Base-by-base conservation (phyloP, 2,329 filamentous ascomycete species). In the Talaromyces sp. region DNA sequence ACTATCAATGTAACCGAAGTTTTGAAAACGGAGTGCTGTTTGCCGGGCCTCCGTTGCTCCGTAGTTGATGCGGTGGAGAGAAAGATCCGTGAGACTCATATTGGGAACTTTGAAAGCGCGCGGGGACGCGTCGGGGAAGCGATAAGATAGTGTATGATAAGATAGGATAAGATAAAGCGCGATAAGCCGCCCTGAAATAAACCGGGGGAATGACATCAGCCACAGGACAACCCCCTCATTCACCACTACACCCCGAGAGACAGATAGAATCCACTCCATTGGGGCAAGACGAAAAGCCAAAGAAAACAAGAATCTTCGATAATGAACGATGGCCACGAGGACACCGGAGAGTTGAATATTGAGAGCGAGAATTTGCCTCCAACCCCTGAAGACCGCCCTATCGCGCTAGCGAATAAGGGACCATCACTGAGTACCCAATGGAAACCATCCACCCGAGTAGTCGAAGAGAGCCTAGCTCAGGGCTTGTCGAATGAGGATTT, bases 401-500 rank as follows among this genome's bases (percentile, higher is more conserved):
- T 58, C 16, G 43, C 56, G 24, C 36, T 56, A 17, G 33, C 36
- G 35, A 60, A 45, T 13, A 39, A 46, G n/a, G 46, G 44, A 35
- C 51, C 37, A 13, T 49, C 35, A 14, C 46, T 47, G n/a, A 55
- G 32, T 16, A 39, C 51, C 24, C 53, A 63, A 55, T 63, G 62
- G 62, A 64, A 63, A 41, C 40, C 55, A 9, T 52, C 62, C 0
- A 57, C 60, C 2, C 46, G 51, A 8, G 50, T 36, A 2, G 54
- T 61, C 3, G 65, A 69, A 0, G 65, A 69, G 33, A 58, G 83
- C 0, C 75, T 91, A 10, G 84, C 90, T 0, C 84, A 86, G 1
- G 86, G 87, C 0, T 68, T 91, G 56, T 78, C 78, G 9, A 91
- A 91, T 61, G 87, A 91, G 35, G 85, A 91, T 56, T 71, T 91